Evolutionary conservation across 306 rosid species (phyloP).

Genomic region (Begonia masoniana): DNA sequence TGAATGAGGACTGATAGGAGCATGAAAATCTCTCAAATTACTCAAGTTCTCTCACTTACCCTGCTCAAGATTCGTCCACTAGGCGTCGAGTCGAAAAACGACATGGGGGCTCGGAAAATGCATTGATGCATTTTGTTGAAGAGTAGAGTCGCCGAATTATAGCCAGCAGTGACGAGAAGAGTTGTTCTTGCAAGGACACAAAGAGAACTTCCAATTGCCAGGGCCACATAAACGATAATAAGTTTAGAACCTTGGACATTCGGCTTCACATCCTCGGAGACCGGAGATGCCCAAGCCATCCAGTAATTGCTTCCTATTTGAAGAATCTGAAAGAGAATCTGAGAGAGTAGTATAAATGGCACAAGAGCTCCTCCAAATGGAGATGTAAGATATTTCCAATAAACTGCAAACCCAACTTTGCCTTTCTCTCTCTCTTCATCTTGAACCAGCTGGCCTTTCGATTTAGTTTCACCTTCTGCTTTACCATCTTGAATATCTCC

Average conservation of each 20-base stretch:
- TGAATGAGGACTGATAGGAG: too few species aligned
- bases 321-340: slow-evolving; percentile 50
- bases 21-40: too few species aligned
- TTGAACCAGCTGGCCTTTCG: slow-evolving; percentile 65
- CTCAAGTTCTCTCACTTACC: slow-evolving; percentile 24
- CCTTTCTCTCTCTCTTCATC: slow-evolving; percentile 95
- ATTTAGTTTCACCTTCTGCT: slow-evolving; percentile 19
- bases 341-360: slow-evolving; percentile 57
- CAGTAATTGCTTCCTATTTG: slow-evolving; percentile 92
- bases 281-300: slow-evolving; percentile 91
- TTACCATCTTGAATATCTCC: slow-evolving; percentile 21
- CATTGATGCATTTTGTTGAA: slow-evolving; percentile 63
- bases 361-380: slow-evolving; percentile 78
- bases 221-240: slow-evolving; percentile 39
- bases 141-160: slow-evolving; percentile 59
- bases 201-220: slow-evolving; percentile 61
- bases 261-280: slow-evolving; percentile 42
- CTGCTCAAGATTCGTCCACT: slow-evolving; percentile 76
- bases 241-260: slow-evolving; percentile 33
- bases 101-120: slow-evolving; percentile 84
- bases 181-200: slow-evolving; percentile 34
- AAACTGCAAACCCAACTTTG: slow-evolving; percentile 52
- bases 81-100: slow-evolving; percentile 83
- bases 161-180: slow-evolving; percentile 45
- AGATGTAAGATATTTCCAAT: slow-evolving; percentile 59